Percentiles rank a stretch among this genome's conserved stretches.
These are phyloP conservation scores for Reticulomyxa filosa DNA, from an alignment of 78 protist species.

Conservation along the genomic window DNA sequence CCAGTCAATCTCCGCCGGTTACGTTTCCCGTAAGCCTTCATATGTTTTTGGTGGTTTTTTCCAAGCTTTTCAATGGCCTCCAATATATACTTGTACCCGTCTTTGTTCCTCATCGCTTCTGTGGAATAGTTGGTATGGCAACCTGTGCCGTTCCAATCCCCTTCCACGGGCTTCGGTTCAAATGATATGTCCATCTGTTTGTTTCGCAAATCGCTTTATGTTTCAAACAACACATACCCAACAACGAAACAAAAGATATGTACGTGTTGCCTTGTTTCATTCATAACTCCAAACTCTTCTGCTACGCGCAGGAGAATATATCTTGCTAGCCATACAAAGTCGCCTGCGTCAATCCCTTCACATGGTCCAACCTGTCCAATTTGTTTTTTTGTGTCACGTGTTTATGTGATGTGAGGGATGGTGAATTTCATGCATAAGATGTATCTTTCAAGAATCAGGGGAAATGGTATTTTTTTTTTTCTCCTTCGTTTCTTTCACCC, in stretches of 20 bases:
- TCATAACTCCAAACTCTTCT: slow-evolving; percentile 42
- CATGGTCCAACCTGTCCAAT: slow-evolving; percentile 47
- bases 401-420: too few relatives aligned
- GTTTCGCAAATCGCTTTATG: too few relatives aligned
- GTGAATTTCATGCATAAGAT: too few relatives aligned
- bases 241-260: too few relatives aligned
- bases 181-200: slow-evolving; percentile 26
- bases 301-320: slow-evolving; percentile 30
- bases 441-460: too few relatives aligned
- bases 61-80: slow-evolving; percentile 16
- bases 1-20: slow-evolving; percentile 70
- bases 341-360: slow-evolving; percentile 55
- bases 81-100: slow-evolving; percentile 15
- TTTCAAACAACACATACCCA: too few relatives aligned
- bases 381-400: too few relatives aligned
- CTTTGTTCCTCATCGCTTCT: slow-evolving; percentile 34
- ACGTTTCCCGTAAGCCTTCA: slow-evolving; percentile 43
- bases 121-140: slow-evolving; percentile 79
- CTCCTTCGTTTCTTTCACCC: too few relatives aligned
- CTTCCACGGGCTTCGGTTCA: slow-evolving; percentile 69
- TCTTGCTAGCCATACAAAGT: slow-evolving; percentile 29
- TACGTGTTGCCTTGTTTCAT: too few relatives aligned
- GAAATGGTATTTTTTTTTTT: too few relatives aligned
- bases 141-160: slow-evolving; percentile 82
- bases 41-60: slow-evolving; percentile 31